phyloP scores from a whole-genome alignment of 2,329 filamentous ascomycete species.

The Alternaria triticimaculans region DNA sequence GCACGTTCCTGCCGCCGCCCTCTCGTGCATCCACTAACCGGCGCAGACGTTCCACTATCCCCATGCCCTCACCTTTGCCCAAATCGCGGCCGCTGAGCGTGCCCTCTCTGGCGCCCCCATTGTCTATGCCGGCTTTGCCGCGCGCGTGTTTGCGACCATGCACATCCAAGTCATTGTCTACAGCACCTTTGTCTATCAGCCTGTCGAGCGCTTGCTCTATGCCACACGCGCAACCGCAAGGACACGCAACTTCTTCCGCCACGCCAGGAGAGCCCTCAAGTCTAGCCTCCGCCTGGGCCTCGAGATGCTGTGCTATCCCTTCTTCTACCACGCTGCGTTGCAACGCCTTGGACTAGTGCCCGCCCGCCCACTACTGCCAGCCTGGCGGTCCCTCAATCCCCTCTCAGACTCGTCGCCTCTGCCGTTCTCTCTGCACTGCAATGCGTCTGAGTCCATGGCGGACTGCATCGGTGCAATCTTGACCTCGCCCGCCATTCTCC shows the following conservation, averaged over 20 bases:
- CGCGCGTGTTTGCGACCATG: constrained; percentile 29
- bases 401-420: constrained; percentile 39
- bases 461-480: constrained; percentile 23
- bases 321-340: constrained; percentile 40
- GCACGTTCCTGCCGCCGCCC: constrained; percentile 10
- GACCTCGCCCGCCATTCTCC: constrained; percentile 37
- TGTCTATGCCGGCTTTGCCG: constrained; percentile 36
- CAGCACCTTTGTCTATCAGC: constrained; percentile 28
- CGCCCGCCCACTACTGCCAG: constrained; percentile 35
- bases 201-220: constrained; percentile 38
- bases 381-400: constrained; percentile 35
- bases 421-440: constrained; percentile 26
- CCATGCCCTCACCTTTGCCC: constrained; percentile 28
- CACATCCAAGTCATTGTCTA: constrained; percentile 29
- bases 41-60: constrained; percentile 38
- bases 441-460: constrained; percentile 20
- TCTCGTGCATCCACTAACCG: not conserved
- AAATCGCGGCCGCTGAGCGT: constrained; percentile 34
- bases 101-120: constrained; percentile 28
- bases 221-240: constrained; percentile 26
- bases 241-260: constrained; percentile 29
- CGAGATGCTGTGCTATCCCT: constrained; percentile 40
- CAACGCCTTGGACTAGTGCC: constrained; percentile 41
- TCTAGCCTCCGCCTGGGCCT: constrained; percentile 37
- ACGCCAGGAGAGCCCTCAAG: constrained; percentile 27